Evolutionary conservation across 1,284 basidiomycete genomes (phyloP).

Genomic region (Wallemia hederae): DNA sequence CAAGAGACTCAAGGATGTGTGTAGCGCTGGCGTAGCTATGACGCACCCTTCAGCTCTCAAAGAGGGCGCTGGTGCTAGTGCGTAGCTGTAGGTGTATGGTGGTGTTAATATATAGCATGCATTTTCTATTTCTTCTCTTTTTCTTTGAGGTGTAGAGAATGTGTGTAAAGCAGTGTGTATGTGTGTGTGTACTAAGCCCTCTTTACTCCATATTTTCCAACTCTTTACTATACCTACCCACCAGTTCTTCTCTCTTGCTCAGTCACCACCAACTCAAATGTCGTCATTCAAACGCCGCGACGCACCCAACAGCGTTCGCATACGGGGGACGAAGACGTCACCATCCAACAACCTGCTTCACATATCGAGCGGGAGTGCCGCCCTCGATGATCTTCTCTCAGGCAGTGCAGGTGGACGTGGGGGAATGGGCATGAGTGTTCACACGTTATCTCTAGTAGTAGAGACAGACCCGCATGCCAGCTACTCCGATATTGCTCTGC

Average conservation of each 20-base stretch:
- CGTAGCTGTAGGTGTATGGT: neutral
- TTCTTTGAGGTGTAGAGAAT: too few relatives aligned
- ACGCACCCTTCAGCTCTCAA: neutral
- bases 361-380: slow-evolving; percentile 64
- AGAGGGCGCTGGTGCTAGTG: neutral
- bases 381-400: slow-evolving; percentile 82
- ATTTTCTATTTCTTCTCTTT: neutral
- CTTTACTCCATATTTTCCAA: too few relatives aligned
- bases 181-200: too few relatives aligned
- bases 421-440: slow-evolving; percentile 41
- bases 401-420: slow-evolving; percentile 18
- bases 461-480: slow-evolving; percentile 57
- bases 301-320: slow-evolving; percentile 19
- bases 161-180: too few relatives aligned
- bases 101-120: neutral
- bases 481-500: slow-evolving; percentile 57
- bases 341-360: slow-evolving; percentile 32
- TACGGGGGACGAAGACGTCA: slow-evolving; percentile 32
- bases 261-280: slow-evolving; percentile 21
- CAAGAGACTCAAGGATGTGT: slow-evolving; percentile 33
- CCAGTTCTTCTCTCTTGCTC: too few relatives aligned
- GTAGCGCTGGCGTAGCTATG: neutral
- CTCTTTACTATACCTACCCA: too few relatives aligned
- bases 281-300: slow-evolving; percentile 55
- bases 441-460: slow-evolving; percentile 38